These are phyloP conservation scores for Plenodomus biglobosus DNA, from an alignment of 2,329 filamentous ascomycete species.

Conservation along the genomic window DNA sequence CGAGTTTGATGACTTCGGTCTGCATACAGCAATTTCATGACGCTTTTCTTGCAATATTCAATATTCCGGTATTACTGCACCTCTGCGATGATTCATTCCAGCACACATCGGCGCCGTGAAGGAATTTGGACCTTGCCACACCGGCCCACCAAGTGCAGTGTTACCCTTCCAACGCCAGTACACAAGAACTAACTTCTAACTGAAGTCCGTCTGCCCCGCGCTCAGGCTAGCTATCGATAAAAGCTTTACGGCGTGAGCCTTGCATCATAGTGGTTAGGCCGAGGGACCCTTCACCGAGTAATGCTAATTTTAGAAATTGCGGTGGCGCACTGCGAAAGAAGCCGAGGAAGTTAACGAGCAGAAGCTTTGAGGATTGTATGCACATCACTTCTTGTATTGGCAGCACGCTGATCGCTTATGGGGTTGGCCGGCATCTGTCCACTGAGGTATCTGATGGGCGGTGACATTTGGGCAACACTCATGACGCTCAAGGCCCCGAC, in stretches of 20 bases:
- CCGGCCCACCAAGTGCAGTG: no score
- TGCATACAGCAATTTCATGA: no score
- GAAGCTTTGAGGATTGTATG: not conserved
- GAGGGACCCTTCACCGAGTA: not conserved
- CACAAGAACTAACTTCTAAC: no score
- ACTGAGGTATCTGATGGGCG: not conserved
- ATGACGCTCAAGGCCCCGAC: not conserved
- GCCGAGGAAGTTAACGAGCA: not conserved
- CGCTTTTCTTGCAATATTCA: no score
- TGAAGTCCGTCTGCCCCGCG: no score
- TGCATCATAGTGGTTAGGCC: not conserved
- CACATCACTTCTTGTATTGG: not conserved
- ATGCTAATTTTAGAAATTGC: not conserved
- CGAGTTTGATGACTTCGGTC: no score
- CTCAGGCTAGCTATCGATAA: not conserved
- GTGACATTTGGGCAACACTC: not conserved
- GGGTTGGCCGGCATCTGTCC: not conserved
- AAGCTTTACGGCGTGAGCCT: not conserved
- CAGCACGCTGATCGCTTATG: not conserved
- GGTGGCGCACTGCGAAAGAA: not conserved
- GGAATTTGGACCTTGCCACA: no score
- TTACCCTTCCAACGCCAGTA: no score
- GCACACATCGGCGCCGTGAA: no score
- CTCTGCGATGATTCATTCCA: no score
- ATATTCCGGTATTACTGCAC: no score